Base-by-base conservation (phyloP, 305 asterid genomes). In the Solanum hybrid region DNA sequence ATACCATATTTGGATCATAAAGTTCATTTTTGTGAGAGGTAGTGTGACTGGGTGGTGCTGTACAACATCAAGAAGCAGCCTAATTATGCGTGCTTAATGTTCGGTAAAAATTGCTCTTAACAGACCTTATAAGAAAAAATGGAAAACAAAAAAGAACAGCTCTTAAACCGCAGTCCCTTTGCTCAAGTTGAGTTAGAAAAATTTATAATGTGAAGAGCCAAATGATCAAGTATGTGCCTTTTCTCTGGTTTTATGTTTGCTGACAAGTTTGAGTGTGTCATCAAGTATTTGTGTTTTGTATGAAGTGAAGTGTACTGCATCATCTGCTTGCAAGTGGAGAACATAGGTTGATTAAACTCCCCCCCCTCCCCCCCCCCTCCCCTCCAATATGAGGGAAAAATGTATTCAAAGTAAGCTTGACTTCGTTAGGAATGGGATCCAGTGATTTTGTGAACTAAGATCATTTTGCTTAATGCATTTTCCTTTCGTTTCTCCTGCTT, bases 401-500 rank as follows among this genome's bases (percentile, higher is more conserved):
- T 38, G 15, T 40, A 80, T 26, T 26, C 11, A 26, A 31, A 4
- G 69, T 14, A 7, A 81, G 86, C 22, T 40, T 26, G 36, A 26
- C 26, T 40, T 31, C 26, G 10, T 40, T 27, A 2, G 34, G 22
- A 38, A 42, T 42, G 72, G 15, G 35, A 64, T 45, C 66, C 56
- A 66, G 72, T 4, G 87, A 35, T 38, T 32, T 38, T 35, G 36
- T 11, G 15, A 86, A 22, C 60, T 14, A 35, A 9, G 71, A 80
- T 80, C 69, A 34, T 36, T 69, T 36, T 35, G n/a, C 31, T 64
- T 78, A 78, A n/a, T 31, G 71, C 42, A 31, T 51, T 51, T 84
- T 22, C 76, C 45, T 27, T 82, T 82, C 27, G 7, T 51, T 84
- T 19, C 42, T 22, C 51, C 88, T 85, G 5, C n/a, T 91, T 94